Base-by-base conservation (phyloP, 768 basidiomycete species). In the Pholiota conissans region DNA sequence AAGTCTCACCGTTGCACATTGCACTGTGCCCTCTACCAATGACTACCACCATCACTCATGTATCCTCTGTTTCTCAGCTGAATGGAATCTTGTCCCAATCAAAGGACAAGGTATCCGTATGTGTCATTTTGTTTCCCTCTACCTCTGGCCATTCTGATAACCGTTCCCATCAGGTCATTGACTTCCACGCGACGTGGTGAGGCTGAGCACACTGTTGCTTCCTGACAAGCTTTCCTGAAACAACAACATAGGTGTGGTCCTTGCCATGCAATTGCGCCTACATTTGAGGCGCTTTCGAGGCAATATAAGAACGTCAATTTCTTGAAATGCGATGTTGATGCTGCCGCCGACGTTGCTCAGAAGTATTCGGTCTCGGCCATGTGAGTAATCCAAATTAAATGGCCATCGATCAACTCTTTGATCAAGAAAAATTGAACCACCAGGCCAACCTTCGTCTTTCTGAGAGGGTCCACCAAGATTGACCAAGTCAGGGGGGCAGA, bases 101-200 rank as follows among this genome's bases (percentile, higher is more conserved):
- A 3, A 79, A 79, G 57, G 79, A 82, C 52, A 91, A 90, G 67
- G 68, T 91, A 27, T 81, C 88, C 22, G 90, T 91, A 28, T 11
- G 55, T 49, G 16, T 24, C 20, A 14, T 34, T 28, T 10, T 14
- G 54, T 60, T 75, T 56, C 46, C 29, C 28, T 54, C 24, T 28
- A 37, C 50, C 39, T 5, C 18, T 35, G 28, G 22, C 2, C 10
- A 24, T 47, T 30, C 24, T 29, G 49, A 28, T 39, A 59, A 47
- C 37, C 30, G 57, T 32, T 45, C 30, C 6, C 13, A 13, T 32
- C 7, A 91, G 90, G 86, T 93, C 58, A 90, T 93, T 59, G 91
- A 93, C 72, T 93, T 93, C 66, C 89, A 92, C 69, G 91, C 91
- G 55, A 82, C 86, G 59, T 93, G 91, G 91, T 90, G 62, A 62